Conservation (phyloP, 768 basidiomycete genomes). For the Lactarius psammicola region DNA sequence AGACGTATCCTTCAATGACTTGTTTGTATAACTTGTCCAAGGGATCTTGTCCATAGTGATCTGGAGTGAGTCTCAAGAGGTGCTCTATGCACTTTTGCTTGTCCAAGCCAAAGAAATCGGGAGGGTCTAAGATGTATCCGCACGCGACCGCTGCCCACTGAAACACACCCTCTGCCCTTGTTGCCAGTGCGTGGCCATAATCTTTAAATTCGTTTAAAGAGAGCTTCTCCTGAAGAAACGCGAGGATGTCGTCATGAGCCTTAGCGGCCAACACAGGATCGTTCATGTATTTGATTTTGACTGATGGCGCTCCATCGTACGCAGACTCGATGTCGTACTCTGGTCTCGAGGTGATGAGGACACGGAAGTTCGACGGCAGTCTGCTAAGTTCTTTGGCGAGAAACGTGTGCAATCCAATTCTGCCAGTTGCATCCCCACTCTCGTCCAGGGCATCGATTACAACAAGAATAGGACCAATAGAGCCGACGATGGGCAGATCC, state of each 20-base stretch:
- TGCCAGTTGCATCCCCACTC: not conserved
- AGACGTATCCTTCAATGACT: too few species aligned
- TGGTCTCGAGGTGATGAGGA: not conserved
- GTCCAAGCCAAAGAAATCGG: too few species aligned
- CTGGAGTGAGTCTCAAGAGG: too few species aligned
- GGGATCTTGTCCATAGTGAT: not conserved
- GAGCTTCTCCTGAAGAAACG: not conserved
- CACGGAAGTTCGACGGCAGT: conserved; percentile 2
- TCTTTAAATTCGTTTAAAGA: not conserved
- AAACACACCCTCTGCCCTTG: not conserved
- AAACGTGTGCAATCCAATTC: not conserved
- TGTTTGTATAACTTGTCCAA: too few species aligned
- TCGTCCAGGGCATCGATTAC: not conserved
- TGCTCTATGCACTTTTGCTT: too few species aligned
- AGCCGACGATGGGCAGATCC: not conserved
- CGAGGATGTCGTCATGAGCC: not conserved
- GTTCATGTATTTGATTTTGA: not conserved
- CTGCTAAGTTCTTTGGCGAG: not conserved
- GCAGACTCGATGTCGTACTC: not conserved
- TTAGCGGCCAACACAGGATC: not conserved
- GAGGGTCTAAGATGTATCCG: not conserved
- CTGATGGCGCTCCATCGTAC: not conserved
- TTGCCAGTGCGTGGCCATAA: not conserved
- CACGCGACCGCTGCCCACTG: not conserved
- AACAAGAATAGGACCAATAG: not conserved